Conservation (phyloP, 768 basidiomycete species). For the Leccinum ochraceum region DNA sequence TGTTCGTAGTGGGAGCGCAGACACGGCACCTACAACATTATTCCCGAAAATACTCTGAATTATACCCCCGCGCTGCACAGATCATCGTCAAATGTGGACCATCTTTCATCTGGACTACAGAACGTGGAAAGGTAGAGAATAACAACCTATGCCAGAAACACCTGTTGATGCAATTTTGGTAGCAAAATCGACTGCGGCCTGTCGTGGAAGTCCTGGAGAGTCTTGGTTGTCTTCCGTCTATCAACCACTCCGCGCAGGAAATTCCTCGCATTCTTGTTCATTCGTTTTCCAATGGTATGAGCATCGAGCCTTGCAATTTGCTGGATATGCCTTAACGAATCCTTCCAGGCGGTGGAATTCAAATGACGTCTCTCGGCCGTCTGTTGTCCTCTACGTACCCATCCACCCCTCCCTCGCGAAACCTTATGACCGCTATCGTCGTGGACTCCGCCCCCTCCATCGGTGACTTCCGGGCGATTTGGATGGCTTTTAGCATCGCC, state of each 20-base stretch:
- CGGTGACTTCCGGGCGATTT: constrained; percentile 17
- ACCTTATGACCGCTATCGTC: constrained; percentile 18
- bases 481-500: constrained; percentile 23
- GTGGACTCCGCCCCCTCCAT: constrained; percentile 25
- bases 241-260: background rate
- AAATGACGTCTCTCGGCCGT: constrained; percentile 20
- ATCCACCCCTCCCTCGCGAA: constrained; percentile 3
- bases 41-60: constrained; percentile 24
- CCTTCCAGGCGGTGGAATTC: constrained; percentile 22
- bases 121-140: constrained; percentile 15
- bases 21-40: constrained; percentile 30
- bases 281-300: constrained; percentile 32
- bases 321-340: background rate
- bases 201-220: constrained; percentile 24
- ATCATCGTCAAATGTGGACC: constrained; percentile 28
- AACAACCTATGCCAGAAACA: background rate
- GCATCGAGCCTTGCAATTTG: background rate
- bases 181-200: constrained; percentile 23
- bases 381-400: constrained; percentile 24
- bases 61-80: constrained; percentile 30
- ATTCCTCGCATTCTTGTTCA: constrained; percentile 23
- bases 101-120: constrained; percentile 21
- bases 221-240: constrained; percentile 25
- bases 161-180: constrained; percentile 1
- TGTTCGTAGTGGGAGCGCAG: constrained; percentile 23